Evolutionary conservation across 331 rosid genomes (phyloP), one percentile per base, ranked within the genome.

Genomic region (Rosa hybrid): DNA sequence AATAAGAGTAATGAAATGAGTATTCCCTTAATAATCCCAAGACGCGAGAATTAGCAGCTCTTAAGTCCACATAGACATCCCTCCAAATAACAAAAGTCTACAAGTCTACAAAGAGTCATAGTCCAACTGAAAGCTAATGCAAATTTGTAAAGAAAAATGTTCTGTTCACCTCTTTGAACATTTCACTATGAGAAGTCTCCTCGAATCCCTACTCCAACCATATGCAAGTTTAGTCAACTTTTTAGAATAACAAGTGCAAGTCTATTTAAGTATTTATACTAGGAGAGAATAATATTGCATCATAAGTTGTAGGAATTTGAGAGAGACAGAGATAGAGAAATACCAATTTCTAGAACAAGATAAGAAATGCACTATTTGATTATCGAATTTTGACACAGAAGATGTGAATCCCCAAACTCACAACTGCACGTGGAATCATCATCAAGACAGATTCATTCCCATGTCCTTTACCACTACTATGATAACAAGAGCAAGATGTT

Each of bases 391-490:
- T 95, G 49, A 84, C 94, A 11, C 23, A 88, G 84, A 95, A 91
- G 79, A 38, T 53, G 38, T 76, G 90, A 85, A 93, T 91, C 56
- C 87, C 96, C 59, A 93, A 81, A 57, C 84, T 89, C 85, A 86
- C 86, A 75, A 91, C 76, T 68, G 93, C 97, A 84, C 89, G 91
- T 49, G 86, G 91, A 93, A 92, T 89, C 97, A 95, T 93, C 80
- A 95, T 86, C 81, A 91, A 44, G 79, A 88, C 89, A 49, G 96
- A 90, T 76, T 95, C 96, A 86, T 90, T 93, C 72, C 89, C 98
- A 78, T 90, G 88, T 73, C 98, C 99, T 87, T 89, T 90, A 53
- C 97, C 91, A 80, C 96, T 94, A 81, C 98, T 94, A 87, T 71
- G 86, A 87, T 89, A 87, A 87, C 97, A 90, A 81, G 78, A 84